Base-by-base conservation (phyloP, 2,329 filamentous ascomycete species). In the Ascocoryne sarcoides region DNA sequence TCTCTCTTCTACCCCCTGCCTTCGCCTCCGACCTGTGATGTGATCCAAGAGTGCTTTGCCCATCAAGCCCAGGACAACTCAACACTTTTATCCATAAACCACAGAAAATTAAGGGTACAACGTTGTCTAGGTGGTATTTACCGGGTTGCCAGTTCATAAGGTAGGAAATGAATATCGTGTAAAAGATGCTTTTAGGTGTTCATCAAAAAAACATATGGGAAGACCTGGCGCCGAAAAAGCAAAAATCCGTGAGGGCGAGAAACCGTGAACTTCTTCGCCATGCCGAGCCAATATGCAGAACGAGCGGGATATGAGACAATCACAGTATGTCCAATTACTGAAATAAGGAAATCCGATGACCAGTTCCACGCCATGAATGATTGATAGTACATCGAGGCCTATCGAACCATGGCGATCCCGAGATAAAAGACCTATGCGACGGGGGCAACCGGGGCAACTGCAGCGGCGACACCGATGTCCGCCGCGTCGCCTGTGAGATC, bases 401-500 rank as follows among this genome's bases (percentile, higher is more conserved):
- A 58, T 50, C 51, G 48, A 52, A 42, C 40, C 45, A 48, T 51
- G 50, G 45, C 31, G 45, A 39, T 47, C 50, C 43, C 34, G 35
- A 16, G 53, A 54, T 37, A 35, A 15, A 19, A 4, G 16, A 20
- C n/a, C 23, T 10, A 21, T 36, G 19, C 34, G 14, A 36, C 34
- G 20, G 34, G 70, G 19, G 68, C 57, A 38, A 63, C 56, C 10
- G 65, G 57, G 31, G 58, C 60, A 34, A 59, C 59, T 10, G 60
- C 57, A 45, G 61, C 56, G 46, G 63, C 62, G 41, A 64, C 63
- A 52, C 48, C 53, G 36, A 52, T 41, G 28, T 56, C 50, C 34
- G 48, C 47, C 40, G 38, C 44, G 18, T 55, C 51, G 42, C 43
- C 48, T 39, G 44, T 32, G 40, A 72, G 65, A 50, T 76, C 73